These are phyloP conservation scores for Populus nigra DNA, from an alignment of 345 rosid species.

Conservation along the genomic window DNA sequence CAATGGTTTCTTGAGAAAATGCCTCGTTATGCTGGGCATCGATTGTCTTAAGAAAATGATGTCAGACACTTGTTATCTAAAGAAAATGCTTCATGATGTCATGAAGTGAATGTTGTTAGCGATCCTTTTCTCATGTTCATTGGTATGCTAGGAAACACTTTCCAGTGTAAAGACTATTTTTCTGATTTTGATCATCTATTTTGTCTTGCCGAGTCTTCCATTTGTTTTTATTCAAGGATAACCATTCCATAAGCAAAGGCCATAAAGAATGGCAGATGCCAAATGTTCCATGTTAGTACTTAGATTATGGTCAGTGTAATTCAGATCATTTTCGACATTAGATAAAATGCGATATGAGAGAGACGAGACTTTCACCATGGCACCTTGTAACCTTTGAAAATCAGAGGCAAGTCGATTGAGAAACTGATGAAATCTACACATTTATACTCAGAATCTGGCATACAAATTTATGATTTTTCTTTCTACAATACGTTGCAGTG, in stretches of 20 bases:
- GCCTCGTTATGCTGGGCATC: not conserved
- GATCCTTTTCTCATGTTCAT: not conserved
- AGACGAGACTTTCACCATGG: not conserved
- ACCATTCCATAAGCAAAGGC: not conserved
- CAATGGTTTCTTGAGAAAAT: conserved; percentile 42
- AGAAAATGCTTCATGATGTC: not conserved
- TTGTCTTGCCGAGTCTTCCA: not conserved
- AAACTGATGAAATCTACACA: conserved; percentile 23
- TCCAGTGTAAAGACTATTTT: not conserved
- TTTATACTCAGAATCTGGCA: conserved; percentile 16
- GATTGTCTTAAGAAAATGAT: not conserved
- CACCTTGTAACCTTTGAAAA: not conserved
- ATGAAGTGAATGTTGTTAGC: not conserved
- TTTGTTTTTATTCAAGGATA: not conserved
- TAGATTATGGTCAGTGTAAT: not conserved
- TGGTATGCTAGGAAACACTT: not conserved
- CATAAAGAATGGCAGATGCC: not conserved
- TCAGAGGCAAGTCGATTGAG: not conserved
- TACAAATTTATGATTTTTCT: conserved; percentile 16
- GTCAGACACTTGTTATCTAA: not conserved
- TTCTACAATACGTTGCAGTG: conserved; percentile 8
- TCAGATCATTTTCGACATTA: not conserved
- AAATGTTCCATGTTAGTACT: not conserved
- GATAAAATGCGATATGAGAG: not conserved
- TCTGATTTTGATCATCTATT: not conserved